phyloP scores from a whole-genome alignment of 2,329 filamentous ascomycete genomes.

The Thermoascus crustaceus region DNA sequence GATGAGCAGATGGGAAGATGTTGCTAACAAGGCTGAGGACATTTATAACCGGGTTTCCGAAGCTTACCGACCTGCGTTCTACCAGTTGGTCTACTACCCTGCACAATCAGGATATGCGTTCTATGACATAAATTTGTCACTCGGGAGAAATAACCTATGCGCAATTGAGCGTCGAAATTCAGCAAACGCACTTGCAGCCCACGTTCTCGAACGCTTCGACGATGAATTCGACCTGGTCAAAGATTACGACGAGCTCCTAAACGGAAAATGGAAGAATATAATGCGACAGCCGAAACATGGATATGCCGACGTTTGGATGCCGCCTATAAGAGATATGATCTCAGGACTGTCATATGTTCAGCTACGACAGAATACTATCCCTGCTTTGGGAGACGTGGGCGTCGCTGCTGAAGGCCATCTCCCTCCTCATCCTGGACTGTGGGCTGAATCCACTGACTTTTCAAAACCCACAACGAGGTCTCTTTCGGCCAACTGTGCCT shows the following conservation, averaged over 20 bases:
- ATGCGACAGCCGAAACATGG: slow-evolving; percentile 49
- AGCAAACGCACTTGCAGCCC: slow-evolving; percentile 46
- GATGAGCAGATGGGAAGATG: slow-evolving; percentile 46
- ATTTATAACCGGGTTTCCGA: slow-evolving; percentile 48
- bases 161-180: slow-evolving; percentile 50
- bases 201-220: slow-evolving; percentile 48
- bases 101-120: slow-evolving; percentile 50
- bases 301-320: slow-evolving; percentile 40
- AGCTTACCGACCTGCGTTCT: slow-evolving; percentile 50
- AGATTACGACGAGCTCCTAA: slow-evolving; percentile 50
- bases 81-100: slow-evolving; percentile 55
- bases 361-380: slow-evolving; percentile 40
- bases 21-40: slow-evolving; percentile 47
- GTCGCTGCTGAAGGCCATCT: slow-evolving; percentile 57
- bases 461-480: too few species aligned
- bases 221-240: slow-evolving; percentile 49
- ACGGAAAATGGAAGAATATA: slow-evolving; percentile 57
- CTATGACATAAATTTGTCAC: slow-evolving; percentile 46
- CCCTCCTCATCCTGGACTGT: too few species aligned
- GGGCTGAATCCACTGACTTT: too few species aligned
- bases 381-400: slow-evolving; percentile 55
- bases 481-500: slow-evolving; percentile 50
- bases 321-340: slow-evolving; percentile 3
- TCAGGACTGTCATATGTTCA: slow-evolving; percentile 10
- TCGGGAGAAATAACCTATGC: slow-evolving; percentile 47